phyloP scores from a whole-genome alignment of 306 rosid genomes.

The Citrullus mucosospermus region DNA sequence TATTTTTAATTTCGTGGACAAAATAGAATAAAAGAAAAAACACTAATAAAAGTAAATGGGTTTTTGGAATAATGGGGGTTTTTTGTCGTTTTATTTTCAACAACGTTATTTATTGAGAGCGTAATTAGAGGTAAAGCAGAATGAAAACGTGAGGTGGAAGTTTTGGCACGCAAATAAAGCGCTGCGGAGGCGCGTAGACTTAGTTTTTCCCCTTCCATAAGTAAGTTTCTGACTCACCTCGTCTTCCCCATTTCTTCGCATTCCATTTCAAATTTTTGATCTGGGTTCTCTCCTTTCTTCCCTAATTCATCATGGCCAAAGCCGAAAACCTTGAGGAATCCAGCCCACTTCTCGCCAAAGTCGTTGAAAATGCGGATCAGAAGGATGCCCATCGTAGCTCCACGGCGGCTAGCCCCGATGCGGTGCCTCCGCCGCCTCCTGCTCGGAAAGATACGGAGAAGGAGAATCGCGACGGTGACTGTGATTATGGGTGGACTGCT shows the following conservation, averaged over 20 bases:
- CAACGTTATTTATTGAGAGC: background rate
- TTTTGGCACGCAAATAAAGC: background rate
- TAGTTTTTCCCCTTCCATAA: background rate
- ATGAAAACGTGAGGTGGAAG: background rate
- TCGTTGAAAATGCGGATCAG: conserved; percentile 14
- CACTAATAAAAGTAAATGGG: too few species aligned
- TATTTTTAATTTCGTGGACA: too few species aligned
- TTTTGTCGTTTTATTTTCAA: too few species aligned
- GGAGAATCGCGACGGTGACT: conserved; percentile 8
- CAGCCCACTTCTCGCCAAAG: conserved; percentile 52
- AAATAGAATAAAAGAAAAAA: too few species aligned
- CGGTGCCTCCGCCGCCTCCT: background rate
- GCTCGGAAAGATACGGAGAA: conserved; percentile 8
- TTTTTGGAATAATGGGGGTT: too few species aligned
- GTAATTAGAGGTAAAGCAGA: background rate
- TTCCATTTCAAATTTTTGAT: background rate
- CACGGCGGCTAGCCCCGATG: background rate
- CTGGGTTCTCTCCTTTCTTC: background rate
- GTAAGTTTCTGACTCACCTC: background rate
- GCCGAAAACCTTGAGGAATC: conserved; percentile 39
- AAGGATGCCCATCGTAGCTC: conserved; percentile 5
- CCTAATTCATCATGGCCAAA: conserved; percentile 22
- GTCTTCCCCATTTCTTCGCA: background rate
- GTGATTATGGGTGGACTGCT: conserved; percentile 58
- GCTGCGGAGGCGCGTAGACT: background rate